phyloP scores from a whole-genome alignment of 139 green algal species.

The Zygnema circumcarinatum region DNA sequence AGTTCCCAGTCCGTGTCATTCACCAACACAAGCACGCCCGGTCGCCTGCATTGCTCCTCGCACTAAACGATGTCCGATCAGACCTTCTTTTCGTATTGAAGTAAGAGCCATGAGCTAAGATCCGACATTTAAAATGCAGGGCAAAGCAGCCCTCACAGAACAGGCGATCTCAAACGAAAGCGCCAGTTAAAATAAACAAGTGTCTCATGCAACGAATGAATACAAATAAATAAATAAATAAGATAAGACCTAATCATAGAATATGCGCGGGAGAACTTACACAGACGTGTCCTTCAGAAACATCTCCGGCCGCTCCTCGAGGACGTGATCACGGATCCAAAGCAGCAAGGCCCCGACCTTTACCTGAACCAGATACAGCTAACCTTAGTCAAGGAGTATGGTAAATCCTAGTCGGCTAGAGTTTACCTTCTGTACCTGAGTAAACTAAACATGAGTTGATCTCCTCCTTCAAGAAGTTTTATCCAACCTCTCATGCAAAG shows the following conservation, averaged over 20 bases:
- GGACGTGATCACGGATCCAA: conserved; percentile 22
- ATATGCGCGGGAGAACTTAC: conserved; percentile 20
- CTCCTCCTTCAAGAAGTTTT: neutral
- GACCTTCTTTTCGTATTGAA: too few species aligned
- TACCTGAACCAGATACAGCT: neutral
- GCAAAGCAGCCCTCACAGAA: too few species aligned
- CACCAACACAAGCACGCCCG: conserved; percentile 90
- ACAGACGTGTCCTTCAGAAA: conserved; percentile 20
- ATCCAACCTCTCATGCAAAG: neutral
- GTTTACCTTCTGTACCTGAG: neutral
- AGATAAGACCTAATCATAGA: too few species aligned
- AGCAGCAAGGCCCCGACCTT: neutral
- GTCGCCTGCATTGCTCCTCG: conserved; percentile 59
- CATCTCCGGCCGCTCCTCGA: conserved; percentile 28
- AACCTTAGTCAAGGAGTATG: neutral
- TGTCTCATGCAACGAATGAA: too few species aligned
- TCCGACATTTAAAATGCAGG: too few species aligned
- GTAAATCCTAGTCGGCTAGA: neutral
- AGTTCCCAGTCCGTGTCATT: conserved; percentile 96
- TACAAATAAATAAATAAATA: too few species aligned
- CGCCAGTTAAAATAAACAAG: too few species aligned
- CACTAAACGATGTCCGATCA: too few species aligned
- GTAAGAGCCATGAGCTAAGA: too few species aligned
- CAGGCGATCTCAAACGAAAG: too few species aligned
- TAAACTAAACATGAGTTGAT: neutral